Percentiles rank a stretch among this genome's conserved stretches.
Evolutionary conservation across 225 moss, liverwort and hornwort genomes (phyloP).

Genomic region (Polytrichum formosum): DNA sequence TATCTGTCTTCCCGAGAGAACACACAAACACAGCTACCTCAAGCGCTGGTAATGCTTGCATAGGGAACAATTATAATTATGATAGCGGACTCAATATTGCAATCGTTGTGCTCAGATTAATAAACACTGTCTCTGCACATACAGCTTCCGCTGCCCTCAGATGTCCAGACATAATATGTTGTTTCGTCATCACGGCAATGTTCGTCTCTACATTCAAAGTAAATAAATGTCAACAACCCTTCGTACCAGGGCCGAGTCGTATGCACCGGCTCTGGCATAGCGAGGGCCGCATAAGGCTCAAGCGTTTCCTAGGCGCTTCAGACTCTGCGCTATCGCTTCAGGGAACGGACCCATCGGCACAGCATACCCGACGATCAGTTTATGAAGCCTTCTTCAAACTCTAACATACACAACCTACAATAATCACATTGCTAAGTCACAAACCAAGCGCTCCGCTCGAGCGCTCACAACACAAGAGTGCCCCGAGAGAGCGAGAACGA

Average conservation of each 20-base stretch:
- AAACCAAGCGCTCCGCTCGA: too few relatives aligned
- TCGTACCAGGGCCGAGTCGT: conserved; percentile 6
- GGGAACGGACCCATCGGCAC: conserved; percentile 11
- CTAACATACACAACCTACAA: too few relatives aligned
- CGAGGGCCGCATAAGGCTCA: background rate
- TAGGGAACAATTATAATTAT: accelerated
- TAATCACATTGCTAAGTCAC: too few relatives aligned
- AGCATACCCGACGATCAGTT: conserved; percentile 11
- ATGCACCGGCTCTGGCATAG: background rate
- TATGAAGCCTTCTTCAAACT: background rate
- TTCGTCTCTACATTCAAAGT: background rate
- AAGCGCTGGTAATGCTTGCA: conserved; percentile 27
- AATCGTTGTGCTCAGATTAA: conserved; percentile 15
- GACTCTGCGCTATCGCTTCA: conserved; percentile 10
- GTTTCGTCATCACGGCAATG: conserved; percentile 32
- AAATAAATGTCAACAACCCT: conserved; percentile 7
- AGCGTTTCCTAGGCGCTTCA: conserved; percentile 6
- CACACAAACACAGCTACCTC: conserved; percentile 1
- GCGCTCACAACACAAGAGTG: too few relatives aligned
- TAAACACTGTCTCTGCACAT: conserved; percentile 22
- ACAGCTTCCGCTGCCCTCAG: conserved; percentile 14
- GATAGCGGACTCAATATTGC: too few relatives aligned
- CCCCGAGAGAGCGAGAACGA: too few relatives aligned
- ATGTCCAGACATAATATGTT: conserved; percentile 44
- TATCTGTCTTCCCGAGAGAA: background rate